phyloP scores from a whole-genome alignment of 2,329 filamentous ascomycete species.

The Phialophora verrucosa region DNA sequence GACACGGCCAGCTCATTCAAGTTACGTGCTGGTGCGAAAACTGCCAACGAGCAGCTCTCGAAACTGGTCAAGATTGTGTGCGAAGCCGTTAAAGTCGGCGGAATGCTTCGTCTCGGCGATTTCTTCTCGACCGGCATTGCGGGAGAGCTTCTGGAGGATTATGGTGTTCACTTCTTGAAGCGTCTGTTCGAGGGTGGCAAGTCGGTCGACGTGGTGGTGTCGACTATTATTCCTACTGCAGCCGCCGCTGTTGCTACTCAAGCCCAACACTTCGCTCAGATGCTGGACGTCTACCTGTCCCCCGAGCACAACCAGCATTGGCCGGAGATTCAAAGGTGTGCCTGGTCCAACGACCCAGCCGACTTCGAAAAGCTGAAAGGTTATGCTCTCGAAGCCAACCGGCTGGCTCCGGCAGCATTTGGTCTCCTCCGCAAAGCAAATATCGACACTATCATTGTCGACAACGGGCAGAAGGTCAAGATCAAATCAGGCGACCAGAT shows the following conservation, averaged over 20 bases:
- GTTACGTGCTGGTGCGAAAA: conserved; percentile 36
- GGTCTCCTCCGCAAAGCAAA: conserved; percentile 37
- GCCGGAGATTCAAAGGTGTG: conserved; percentile 39
- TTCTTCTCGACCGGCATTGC: conserved; percentile 35
- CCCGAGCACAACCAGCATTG: conserved; percentile 44
- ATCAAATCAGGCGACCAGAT: conserved; percentile 34
- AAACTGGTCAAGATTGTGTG: conserved; percentile 39
- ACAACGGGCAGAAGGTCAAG: conserved; percentile 33
- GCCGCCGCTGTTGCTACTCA: conserved; percentile 63
- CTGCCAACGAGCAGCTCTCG: conserved; percentile 31
- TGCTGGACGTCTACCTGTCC: conserved; percentile 62
- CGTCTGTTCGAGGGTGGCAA: conserved; percentile 56
- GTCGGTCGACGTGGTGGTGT: conserved; percentile 58
- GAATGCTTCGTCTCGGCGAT: conserved; percentile 46
- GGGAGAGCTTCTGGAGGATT: conserved; percentile 53
- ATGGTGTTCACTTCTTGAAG: conserved; percentile 63
- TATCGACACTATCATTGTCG: conserved; percentile 33
- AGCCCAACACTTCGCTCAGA: conserved; percentile 63
- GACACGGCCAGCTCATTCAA: conserved; percentile 41
- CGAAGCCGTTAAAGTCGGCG: conserved; percentile 43
- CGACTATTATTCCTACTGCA: conserved; percentile 63
- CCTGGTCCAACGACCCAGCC: conserved; percentile 37
- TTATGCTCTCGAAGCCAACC: conserved; percentile 40
- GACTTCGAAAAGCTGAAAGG: conserved; percentile 40
- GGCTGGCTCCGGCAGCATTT: conserved; percentile 38